Evolutionary conservation across 345 rosid genomes (phyloP).

Genomic region (Citrus cavaleriei): DNA sequence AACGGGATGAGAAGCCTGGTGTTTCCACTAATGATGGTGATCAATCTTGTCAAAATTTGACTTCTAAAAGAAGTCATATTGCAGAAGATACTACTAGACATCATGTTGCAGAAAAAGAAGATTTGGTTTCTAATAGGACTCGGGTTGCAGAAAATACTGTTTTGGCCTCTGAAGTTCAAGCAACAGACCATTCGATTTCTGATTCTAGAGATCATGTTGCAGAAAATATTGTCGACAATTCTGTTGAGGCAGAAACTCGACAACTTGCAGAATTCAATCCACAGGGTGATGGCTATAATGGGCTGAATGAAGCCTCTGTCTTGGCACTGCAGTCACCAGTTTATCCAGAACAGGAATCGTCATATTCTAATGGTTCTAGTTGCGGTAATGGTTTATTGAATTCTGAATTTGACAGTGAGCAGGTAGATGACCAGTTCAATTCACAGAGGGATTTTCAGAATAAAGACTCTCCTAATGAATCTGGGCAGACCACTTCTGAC

Average conservation of each 20-base stretch:
- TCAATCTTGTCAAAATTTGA: background rate
- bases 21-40: background rate
- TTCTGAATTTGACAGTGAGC: background rate
- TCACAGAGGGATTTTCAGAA: background rate
- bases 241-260: background rate
- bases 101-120: background rate
- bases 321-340: background rate
- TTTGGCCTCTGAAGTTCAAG: too few species aligned
- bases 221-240: background rate
- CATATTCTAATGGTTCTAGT: background rate
- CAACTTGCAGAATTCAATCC: background rate
- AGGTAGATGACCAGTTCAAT: background rate
- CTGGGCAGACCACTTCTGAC: background rate
- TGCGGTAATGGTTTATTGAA: background rate
- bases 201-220: background rate
- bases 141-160: background rate
- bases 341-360: background rate
- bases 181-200: background rate
- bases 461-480: background rate
- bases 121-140: background rate
- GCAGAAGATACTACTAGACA: background rate
- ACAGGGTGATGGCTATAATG: background rate
- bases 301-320: background rate
- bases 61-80: background rate
- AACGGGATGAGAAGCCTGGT: background rate